Evolutionary conservation across 768 basidiomycete species (phyloP), one percentile per base, ranked within the genome.

Genomic region (Pholiota microspora): DNA sequence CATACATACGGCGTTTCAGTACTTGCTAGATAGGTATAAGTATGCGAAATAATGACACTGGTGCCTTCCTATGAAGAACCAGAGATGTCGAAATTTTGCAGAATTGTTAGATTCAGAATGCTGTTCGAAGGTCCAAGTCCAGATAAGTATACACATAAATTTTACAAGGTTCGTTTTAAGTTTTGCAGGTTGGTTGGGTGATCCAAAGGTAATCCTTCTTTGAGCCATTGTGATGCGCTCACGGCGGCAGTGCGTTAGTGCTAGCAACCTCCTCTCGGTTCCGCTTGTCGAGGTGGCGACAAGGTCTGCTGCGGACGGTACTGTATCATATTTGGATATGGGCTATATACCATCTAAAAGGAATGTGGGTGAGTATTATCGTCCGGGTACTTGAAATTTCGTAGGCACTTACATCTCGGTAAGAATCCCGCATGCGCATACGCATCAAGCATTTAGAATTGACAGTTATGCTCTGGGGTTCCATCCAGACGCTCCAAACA

Each of bases 381-480:
- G n/a, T n/a, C n/a, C n/a, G 8, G 31, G 48, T 12, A 28, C 32
- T 31, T 31, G 29, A 6, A 45, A 7, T 32, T 42, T 44, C 16
- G 9, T 25, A 44, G 27, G 31, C 36, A 68, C 74, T 64, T 64
- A 82, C 82, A 66, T 82, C 79, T 44, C 81, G 75, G 56, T 83
- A 83, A 35, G 79, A 74, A 50, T 79, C 78, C 40, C 76, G 73
- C 67, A 83, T 70, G 21, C 81, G 73, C 82, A 84, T 84, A 23
- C 80, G 73, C 74, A 84, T 69, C 34, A 84, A 64, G 60, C 82
- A 83, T 61, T 84, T 84, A 6, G 81, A 82, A 8, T 75, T 66
- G 3, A 84, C 73, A 35, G 71, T 67, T 42, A 59, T 63, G 54
- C 66, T 71, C 25, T 67, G 68, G 13, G 75, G 68, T 49, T 69